Conservation (phyloP, 2,329 filamentous ascomycete genomes). For the Zelopaecilomyces penicillatus region DNA sequence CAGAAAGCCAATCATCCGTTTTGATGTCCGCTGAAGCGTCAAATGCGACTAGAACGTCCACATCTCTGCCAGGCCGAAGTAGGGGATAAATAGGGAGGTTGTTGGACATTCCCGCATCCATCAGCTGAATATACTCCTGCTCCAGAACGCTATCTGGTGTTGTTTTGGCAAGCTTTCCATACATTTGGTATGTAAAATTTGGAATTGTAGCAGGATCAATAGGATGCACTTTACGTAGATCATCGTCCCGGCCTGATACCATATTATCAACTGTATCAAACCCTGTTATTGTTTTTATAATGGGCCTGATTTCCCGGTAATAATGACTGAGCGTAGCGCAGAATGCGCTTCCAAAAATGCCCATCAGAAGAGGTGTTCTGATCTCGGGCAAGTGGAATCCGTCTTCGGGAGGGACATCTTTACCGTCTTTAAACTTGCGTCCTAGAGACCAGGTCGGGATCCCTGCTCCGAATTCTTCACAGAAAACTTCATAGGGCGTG, state of each 20-base stretch:
- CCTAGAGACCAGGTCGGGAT: slow-evolving; percentile 94
- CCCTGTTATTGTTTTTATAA: slow-evolving; percentile 66
- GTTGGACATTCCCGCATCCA: slow-evolving; percentile 99
- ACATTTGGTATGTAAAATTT: slow-evolving; percentile 80
- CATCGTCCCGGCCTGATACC: slow-evolving; percentile 72
- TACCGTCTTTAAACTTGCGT: slow-evolving; percentile 67
- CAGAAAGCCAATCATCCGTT: slow-evolving; percentile 92
- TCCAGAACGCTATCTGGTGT: slow-evolving; percentile 71
- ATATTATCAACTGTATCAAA: slow-evolving; percentile 72
- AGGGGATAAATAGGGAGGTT: slow-evolving; percentile 95
- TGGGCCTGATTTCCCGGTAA: slow-evolving; percentile 83
- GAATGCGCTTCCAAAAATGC: slow-evolving; percentile 95
- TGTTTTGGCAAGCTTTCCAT: slow-evolving; percentile 62
- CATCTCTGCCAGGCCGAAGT: slow-evolving; percentile 75
- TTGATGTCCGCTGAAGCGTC: slow-evolving; percentile 90
- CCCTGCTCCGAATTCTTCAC: slow-evolving; percentile 81
- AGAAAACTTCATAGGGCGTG: slow-evolving; percentile 91
- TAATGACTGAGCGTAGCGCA: slow-evolving; percentile 94
- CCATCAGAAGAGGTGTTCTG: slow-evolving; percentile 74
- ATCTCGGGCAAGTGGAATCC: slow-evolving; percentile 73
- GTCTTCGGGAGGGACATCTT: slow-evolving; percentile 42
- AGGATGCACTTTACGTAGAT: slow-evolving; percentile 85
- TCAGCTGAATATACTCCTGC: slow-evolving; percentile 66
- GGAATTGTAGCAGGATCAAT: slow-evolving; percentile 87
- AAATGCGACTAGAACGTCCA: slow-evolving; percentile 87